A percentile compares a stretch with the other conserved stretches of the same genome.
phyloP scores from a whole-genome alignment of 73 alveolate genomes.

The Paramecium primaurelia region DNA sequence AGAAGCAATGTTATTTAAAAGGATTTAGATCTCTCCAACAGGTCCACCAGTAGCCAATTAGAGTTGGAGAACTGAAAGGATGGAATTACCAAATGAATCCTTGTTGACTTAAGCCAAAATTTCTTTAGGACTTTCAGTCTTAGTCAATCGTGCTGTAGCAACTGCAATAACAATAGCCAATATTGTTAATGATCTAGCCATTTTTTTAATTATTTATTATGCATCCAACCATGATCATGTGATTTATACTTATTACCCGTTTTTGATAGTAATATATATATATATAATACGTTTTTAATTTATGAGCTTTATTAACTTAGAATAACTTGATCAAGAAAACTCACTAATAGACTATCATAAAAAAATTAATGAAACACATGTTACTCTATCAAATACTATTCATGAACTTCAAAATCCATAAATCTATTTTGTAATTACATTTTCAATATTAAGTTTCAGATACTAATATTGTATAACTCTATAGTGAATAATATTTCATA shows the following conservation, averaged over 20 bases:
- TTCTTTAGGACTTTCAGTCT: not conserved
- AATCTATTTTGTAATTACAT: not conserved
- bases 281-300: not conserved
- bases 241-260: slow-evolving; percentile 6
- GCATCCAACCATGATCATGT: not conserved
- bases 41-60: slow-evolving; percentile 42
- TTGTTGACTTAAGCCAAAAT: slow-evolving; percentile 6
- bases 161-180: slow-evolving; percentile 33
- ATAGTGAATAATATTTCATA: no score
- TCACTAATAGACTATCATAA: not conserved
- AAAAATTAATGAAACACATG: not conserved
- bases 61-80: slow-evolving; percentile 27
- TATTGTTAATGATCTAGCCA: not conserved
- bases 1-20: slow-evolving; percentile 41
- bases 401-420: not conserved
- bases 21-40: slow-evolving; percentile 37
- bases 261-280: not conserved
- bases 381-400: not conserved
- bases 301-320: slow-evolving; percentile 11
- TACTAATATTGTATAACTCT: not conserved
- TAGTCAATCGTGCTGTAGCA: not conserved
- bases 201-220: not conserved
- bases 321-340: not conserved
- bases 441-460: not conserved
- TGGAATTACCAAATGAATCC: slow-evolving; percentile 42